Base-by-base conservation (phyloP, 73 alveolate species). In the Tetrahymena elliotti region DNA sequence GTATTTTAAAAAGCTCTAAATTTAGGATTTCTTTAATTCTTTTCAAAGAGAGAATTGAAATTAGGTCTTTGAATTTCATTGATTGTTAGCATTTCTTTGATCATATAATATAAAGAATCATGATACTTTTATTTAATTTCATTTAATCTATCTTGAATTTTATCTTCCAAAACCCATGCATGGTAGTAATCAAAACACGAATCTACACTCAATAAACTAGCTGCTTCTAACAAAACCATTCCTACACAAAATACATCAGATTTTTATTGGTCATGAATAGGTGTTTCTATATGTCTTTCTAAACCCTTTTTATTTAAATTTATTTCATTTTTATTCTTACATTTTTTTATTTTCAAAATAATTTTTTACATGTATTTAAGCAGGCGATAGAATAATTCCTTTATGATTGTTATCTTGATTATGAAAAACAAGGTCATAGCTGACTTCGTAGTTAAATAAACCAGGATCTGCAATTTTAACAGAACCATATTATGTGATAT, bases 381-480 rank as follows among this genome's bases (percentile, higher is more conserved):
- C 96, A 94, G 96, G 96, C 47, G 96, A 94, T 20, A 94, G 88
- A 52, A 36, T 84, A 20, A 53, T 92, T 18, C 83, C 47, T 94
- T 94, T 40, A 52, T 88, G 83, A 92, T 84, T 84, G 22, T 38
- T 94, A 94, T 53, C 24, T 88, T 53, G 68, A 20, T 94, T 94
- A 47, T 93, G 68, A 47, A 40, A 94, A 18, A 94, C 39, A n/a
- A 35, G 84, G 27, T 52, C 52, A 52, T 94, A 94, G 92, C 54
- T 94, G 22, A 52, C 93, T 36, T 88, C 47, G 10, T 84, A 52
- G 82, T 94, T 94, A 35, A 94, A 94, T 35, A 94, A 24, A 88
- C 93, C 95, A 39, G 96, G 96, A 52, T 94, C 96, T 20, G 96
- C 96, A 27, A 94, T n/a, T 94, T 94, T 94, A 38, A 68, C 84